Base-by-base conservation (phyloP, 2,329 filamentous ascomycete genomes). In the Trichoderma semiorbis region DNA sequence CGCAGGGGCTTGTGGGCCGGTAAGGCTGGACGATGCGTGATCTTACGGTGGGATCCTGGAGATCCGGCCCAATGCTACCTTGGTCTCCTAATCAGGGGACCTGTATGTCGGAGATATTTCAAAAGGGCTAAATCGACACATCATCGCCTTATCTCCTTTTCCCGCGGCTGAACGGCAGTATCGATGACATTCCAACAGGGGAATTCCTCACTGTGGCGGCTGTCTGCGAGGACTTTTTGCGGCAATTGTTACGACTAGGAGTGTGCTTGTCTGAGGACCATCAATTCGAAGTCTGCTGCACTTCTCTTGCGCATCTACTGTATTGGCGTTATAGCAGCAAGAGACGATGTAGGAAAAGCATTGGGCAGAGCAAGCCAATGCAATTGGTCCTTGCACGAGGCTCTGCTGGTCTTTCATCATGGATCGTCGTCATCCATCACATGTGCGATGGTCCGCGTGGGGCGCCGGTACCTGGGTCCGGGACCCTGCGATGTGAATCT, bases 1-100 rank as follows among this genome's bases (percentile, higher is more conserved):
- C n/a, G 30, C 43, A 70, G 39, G 67, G 60, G 32, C 43, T 50
- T 26, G 55, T 34, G 55, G 64, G 53, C 57, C 43, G 28, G 58
- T 57, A 70, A 70, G 68, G 60, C 58, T 70, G 55, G 28, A 39
- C 26, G 67, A 63, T 43, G 43, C 8, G 65, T 70, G 68, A 64
- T 70, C 58, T 70, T 64, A 64, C 24, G n/a, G 30, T 70, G 60
- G 47, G 60, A 70, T 70, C 32, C 68, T 62, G 50, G 50, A 43
- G 68, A 70, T 64, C 26, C 58, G 47, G 68, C 30, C 30, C 39
- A 64, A 55, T 70, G 43, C 68, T 57, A 70, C 68, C 30, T 57
- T 69, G n/a, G 39, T 12, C 55, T 32, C 21, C 66, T 34, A 32
- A 26, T 30, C 32, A 34, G 66, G 66, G 66, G n/a, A 69, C 39